Evolutionary conservation across 805 yeast genomes (phyloP).

Genomic region (Candida xyloterini): DNA sequence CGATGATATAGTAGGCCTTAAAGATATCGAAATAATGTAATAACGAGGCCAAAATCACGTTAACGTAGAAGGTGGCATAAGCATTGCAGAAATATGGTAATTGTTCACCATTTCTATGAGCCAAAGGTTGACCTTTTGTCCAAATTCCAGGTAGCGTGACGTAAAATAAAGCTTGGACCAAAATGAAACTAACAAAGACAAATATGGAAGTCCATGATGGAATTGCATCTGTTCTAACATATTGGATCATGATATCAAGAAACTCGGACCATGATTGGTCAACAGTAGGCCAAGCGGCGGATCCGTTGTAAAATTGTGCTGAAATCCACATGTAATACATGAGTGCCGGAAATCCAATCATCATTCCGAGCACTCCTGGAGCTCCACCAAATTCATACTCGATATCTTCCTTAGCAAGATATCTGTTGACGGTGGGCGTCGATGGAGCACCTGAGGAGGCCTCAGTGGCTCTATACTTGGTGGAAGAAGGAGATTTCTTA

Average conservation of each 20-base stretch:
- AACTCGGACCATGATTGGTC: constrained; percentile 55
- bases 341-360: constrained; percentile 84
- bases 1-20: constrained; percentile 71
- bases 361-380: constrained; percentile 84
- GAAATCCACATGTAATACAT: constrained; percentile 98
- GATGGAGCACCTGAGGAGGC: background rate
- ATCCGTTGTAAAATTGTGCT: constrained; percentile 75
- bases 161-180: constrained; percentile 70
- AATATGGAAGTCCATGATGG: constrained; percentile 64
- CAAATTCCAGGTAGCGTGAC: constrained; percentile 87
- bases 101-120: constrained; percentile 74
- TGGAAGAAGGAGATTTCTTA: background rate
- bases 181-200: constrained; percentile 67
- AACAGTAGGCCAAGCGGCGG: constrained; percentile 62
- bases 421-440: background rate
- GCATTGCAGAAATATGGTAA: constrained; percentile 95
- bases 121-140: constrained; percentile 92
- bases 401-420: constrained; percentile 4
- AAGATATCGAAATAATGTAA: constrained; percentile 76
- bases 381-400: constrained; percentile 95
- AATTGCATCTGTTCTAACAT: constrained; percentile 50
- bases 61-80: constrained; percentile 72
- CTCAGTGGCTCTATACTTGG: constrained; percentile 1
- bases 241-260: constrained; percentile 39
- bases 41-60: constrained; percentile 52